Evolutionary conservation across 2,329 filamentous ascomycete species (phyloP).

Genomic region (Colletotrichum falcatum): DNA sequence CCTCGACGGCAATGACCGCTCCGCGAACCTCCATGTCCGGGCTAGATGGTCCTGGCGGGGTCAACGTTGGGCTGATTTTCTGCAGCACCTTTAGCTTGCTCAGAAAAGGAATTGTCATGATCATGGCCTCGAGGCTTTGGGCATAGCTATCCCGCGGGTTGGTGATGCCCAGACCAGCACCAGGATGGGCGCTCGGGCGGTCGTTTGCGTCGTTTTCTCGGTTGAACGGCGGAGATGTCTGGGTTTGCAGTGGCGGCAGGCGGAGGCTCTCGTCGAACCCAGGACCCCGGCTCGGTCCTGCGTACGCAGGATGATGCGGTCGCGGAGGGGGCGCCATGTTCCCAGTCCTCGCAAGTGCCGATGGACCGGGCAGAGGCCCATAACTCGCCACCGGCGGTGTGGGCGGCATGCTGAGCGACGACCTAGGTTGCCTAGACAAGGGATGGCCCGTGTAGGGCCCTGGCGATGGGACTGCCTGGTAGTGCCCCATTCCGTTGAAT

Average conservation of each 20-base stretch:
- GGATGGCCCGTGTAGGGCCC: constrained; percentile 35
- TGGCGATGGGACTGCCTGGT: constrained; percentile 45
- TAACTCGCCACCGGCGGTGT: constrained; percentile 45
- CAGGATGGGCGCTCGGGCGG: constrained; percentile 42
- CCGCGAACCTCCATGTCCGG: constrained; percentile 68
- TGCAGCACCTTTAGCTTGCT: constrained; percentile 83
- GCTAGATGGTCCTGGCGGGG: constrained; percentile 47
- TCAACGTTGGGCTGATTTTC: constrained; percentile 78
- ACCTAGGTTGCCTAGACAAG: constrained; percentile 28
- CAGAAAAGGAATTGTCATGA: constrained; percentile 79
- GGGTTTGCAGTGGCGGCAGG: constrained; percentile 65
- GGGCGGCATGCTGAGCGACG: constrained; percentile 44
- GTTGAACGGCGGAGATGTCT: constrained; percentile 45
- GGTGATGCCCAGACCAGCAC: constrained; percentile 46
- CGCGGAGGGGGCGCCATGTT: constrained; percentile 69
- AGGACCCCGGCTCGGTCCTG: constrained; percentile 48
- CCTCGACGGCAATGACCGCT: constrained; percentile 86
- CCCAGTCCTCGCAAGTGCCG: constrained; percentile 40
- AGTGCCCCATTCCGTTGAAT: constrained; percentile 59
- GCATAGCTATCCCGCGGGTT: constrained; percentile 50
- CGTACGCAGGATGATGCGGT: constrained; percentile 53
- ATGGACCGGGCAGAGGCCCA: constrained; percentile 46
- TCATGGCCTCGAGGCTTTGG: constrained; percentile 72
- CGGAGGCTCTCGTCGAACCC: constrained; percentile 65
- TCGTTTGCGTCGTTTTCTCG: constrained; percentile 34